Conservation (phyloP, 2,329 filamentous ascomycete species). For the Sphaceloma murrayae region DNA sequence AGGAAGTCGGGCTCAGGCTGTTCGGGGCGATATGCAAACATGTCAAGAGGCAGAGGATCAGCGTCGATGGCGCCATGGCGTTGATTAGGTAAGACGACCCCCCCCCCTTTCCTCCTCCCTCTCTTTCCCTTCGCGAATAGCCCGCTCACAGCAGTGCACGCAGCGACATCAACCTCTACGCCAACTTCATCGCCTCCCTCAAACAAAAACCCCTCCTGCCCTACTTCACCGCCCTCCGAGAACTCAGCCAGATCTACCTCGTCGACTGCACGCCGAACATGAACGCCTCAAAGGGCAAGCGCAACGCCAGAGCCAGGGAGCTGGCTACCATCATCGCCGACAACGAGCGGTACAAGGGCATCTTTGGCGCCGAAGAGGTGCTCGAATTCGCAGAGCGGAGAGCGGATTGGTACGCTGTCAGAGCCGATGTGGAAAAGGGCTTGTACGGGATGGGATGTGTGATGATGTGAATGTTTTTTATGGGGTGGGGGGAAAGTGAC, state of each 20-base stretch:
- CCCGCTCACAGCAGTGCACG: too few species aligned
- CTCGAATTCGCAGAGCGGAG: conserved; percentile 92
- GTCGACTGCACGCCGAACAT: conserved; percentile 48
- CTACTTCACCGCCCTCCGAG: conserved; percentile 85
- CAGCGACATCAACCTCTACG: conserved; percentile 95
- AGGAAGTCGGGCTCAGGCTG: conserved; percentile 86
- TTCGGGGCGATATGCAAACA: conserved; percentile 94
- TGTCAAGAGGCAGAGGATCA: conserved; percentile 89
- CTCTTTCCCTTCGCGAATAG: neutral
- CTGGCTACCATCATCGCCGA: conserved; percentile 93
- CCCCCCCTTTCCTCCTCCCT: neutral
- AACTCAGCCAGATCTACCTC: conserved; percentile 90
- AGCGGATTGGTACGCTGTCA: conserved; percentile 91
- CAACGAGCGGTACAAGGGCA: conserved; percentile 75
- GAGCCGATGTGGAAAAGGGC: conserved; percentile 78
- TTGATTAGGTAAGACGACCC: conserved; percentile 56
- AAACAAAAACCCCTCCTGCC: conserved; percentile 73
- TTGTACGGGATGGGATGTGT: conserved; percentile 93
- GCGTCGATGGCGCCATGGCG: conserved; percentile 77
- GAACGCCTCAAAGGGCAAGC: conserved; percentile 21
- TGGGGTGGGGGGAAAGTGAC: too few species aligned
- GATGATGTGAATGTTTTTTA: conserved; percentile 80
- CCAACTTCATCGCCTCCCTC: conserved; percentile 70
- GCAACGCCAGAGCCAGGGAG: conserved; percentile 74
- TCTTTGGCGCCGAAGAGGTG: conserved; percentile 92